Percentiles rank a stretch among this genome's conserved stretches.
Evolutionary conservation across 768 basidiomycete species (phyloP).

Genomic region (Kwoniella dendrophila): DNA sequence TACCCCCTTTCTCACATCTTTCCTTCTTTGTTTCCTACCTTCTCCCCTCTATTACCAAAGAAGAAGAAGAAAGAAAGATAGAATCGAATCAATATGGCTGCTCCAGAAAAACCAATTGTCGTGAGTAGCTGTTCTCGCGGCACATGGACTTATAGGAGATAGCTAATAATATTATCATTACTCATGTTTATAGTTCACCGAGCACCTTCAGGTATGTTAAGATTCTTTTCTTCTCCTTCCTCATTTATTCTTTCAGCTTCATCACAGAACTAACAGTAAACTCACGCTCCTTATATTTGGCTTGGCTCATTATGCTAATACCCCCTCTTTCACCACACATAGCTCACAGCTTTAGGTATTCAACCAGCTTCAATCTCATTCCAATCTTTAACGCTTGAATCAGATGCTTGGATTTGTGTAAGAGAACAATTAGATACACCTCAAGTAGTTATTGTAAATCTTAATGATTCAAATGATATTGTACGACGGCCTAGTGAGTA

Average conservation of each 20-base stretch:
- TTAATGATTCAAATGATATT: constrained; percentile 95
- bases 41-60: background rate
- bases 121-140: constrained; percentile 29
- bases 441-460: constrained; percentile 98
- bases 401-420: constrained; percentile 97
- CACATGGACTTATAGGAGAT: background rate
- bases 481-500: constrained; percentile 54
- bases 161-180: background rate
- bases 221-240: background rate
- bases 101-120: constrained; percentile 50
- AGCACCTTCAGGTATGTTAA: constrained; percentile 57
- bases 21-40: background rate
- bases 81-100: constrained; percentile 17
- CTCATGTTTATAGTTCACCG: constrained; percentile 58
- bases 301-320: too few species aligned
- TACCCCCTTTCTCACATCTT: too few species aligned
- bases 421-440: constrained; percentile 58
- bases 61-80: background rate
- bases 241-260: background rate
- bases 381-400: constrained; percentile 94
- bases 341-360: constrained; percentile 92
- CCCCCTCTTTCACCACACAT: background rate
- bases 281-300: too few species aligned
- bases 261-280: too few species aligned
- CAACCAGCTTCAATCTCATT: constrained; percentile 97